Evolutionary conservation across 495 filamentous ascomycete species (phyloP), one percentile per base, ranked within the genome.

Genomic region (Xylaria telfairii): DNA sequence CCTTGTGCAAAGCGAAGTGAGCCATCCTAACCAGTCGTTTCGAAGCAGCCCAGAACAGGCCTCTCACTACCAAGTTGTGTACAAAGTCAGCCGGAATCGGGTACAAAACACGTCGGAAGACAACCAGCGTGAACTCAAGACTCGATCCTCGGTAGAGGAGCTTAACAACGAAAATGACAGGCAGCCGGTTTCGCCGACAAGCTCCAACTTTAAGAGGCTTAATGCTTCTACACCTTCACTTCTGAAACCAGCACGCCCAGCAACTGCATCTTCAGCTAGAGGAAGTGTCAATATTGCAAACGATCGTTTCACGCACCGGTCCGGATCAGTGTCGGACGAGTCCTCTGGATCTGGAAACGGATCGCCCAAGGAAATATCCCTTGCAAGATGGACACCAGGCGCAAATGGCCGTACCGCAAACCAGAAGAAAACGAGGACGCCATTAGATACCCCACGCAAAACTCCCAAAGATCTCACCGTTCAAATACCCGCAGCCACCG

Each of bases 1-100:
- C 73, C 82, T 94, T 67, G 76, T 93, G 86, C 90, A 73, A 84
- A 91, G 79, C 17, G 78, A 81, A 65, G 51, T 75, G 42, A 68
- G 34, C 56, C 53, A 64, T 42, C 30, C 71, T 47, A 49, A 69
- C 64, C 69, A 68, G 57, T 37, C 56, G n/a, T 1, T 68, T 53
- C 26, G 63, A 51, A 70, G 65, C 49, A 41, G 34, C 44, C n/a
- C 59, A 41, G 72, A 62, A 34, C 68, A 56, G 0, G 39, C 61
- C 0, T 74, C 81, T 2, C 78, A 71, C 37, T 83, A 82, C 59
- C 75, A 79, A 37, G 77, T 85, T 30, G 83, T 85, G n/a, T 85
- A 83, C 66, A 77, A 77, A 51, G 79, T 81, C 57, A 78, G 80
- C 8, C 81, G 78, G 7, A 82, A 81, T 57, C 79, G 78, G 62